Evolutionary conservation across 257 asterid species (phyloP).

Genomic region (Cinchona pubescens): DNA sequence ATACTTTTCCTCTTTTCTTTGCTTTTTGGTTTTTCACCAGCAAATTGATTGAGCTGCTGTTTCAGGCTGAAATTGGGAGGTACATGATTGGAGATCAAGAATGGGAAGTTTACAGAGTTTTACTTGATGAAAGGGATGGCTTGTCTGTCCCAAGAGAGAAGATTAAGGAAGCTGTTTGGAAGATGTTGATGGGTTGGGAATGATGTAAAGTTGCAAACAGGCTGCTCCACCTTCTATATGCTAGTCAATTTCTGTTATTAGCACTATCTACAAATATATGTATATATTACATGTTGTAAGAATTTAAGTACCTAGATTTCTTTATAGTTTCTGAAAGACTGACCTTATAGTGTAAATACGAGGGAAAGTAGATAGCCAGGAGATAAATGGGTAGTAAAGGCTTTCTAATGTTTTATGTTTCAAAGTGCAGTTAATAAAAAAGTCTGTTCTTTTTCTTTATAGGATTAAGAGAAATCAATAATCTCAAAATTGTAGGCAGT

Average conservation of each 20-base stretch:
- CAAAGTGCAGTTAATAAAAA: background rate
- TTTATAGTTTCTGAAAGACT: constrained; percentile 16
- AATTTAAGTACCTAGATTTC: constrained; percentile 5
- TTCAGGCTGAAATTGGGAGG: constrained; percentile 82
- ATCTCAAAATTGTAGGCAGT: background rate
- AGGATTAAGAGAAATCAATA: background rate
- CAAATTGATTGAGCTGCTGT: constrained; percentile 4
- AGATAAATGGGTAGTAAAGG: background rate
- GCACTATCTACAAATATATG: background rate
- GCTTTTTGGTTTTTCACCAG: background rate
- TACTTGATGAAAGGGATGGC: constrained; percentile 73
- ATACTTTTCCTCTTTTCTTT: background rate
- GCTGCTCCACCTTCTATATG: constrained; percentile 15
- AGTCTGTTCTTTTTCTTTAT: background rate
- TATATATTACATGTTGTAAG: constrained; percentile 1
- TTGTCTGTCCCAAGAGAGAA: constrained; percentile 42
- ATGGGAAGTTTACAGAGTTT: constrained; percentile 84
- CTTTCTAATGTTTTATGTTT: background rate
- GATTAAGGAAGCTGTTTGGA: constrained; percentile 78
- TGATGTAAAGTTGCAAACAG: constrained; percentile 15
- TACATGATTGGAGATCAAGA: constrained; percentile 64
- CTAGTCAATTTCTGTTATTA: constrained; percentile 12
- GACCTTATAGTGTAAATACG: constrained; percentile 20
- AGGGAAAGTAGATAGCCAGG: constrained; percentile 5
- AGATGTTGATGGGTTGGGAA: constrained; percentile 83